Percentiles rank a stretch among this genome's conserved stretches.
Evolutionary conservation across 2,329 filamentous ascomycete genomes (phyloP).

Genomic region (Penicillium nordicum): DNA sequence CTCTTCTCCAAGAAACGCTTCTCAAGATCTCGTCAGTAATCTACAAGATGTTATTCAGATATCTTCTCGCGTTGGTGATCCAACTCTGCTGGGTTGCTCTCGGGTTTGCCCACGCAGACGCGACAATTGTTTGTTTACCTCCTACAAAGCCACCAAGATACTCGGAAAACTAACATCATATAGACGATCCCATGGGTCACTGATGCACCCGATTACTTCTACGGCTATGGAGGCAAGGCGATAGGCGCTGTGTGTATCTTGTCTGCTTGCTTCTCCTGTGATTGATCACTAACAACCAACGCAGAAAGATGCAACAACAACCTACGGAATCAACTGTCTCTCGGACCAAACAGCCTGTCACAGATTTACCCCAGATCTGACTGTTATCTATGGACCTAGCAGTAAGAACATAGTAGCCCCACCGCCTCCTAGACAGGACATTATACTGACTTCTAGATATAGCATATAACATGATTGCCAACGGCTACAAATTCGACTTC

Average conservation of each 20-base stretch:
- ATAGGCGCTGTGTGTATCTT: background rate
- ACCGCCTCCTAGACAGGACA: background rate
- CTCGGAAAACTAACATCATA: background rate
- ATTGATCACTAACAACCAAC: background rate
- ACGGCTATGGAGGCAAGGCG: constrained; percentile 4
- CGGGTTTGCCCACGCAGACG: background rate
- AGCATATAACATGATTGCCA: constrained; percentile 5
- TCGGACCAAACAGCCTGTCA: background rate
- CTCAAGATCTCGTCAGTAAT: background rate
- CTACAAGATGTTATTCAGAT: background rate
- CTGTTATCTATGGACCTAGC: background rate
- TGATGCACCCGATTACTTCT: constrained; percentile 5
- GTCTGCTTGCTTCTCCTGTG: background rate
- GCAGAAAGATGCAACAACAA: background rate
- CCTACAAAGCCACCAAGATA: too few relatives aligned
- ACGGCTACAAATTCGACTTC: background rate
- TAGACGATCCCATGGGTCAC: constrained; percentile 7
- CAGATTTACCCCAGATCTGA: constrained; percentile 4
- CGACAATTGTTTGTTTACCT: constrained; percentile 3
- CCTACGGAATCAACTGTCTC: constrained; percentile 8
- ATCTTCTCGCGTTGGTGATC: background rate
- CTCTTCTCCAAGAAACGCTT: background rate
- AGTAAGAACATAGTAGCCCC: background rate
- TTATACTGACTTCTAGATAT: background rate
- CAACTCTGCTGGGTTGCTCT: constrained; percentile 1